A percentile compares a stretch with the other conserved stretches of the same genome.
Evolutionary conservation across 192 early-diverging fungal species (phyloP).

Genomic region (Umbelopsis sp.): DNA sequence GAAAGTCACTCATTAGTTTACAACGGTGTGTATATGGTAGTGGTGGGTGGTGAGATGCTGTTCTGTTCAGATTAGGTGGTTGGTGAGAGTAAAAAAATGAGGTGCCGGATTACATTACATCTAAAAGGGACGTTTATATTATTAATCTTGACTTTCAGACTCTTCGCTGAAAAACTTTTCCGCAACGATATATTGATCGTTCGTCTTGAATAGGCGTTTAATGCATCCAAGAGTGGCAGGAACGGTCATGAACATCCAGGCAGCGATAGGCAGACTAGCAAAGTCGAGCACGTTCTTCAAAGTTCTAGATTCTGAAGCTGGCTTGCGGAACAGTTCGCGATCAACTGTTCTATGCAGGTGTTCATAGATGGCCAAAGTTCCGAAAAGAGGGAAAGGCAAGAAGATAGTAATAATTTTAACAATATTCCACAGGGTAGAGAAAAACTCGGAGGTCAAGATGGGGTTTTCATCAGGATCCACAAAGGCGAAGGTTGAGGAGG

Average conservation of each 20-base stretch:
- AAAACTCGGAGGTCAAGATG: slow-evolving; percentile 44
- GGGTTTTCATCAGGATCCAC: slow-evolving; percentile 42
- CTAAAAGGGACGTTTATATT: background rate
- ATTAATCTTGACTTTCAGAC: slow-evolving; percentile 16
- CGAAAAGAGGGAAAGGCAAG: slow-evolving; percentile 47
- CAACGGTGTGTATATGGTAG: slow-evolving; percentile 6
- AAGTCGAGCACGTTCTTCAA: slow-evolving; percentile 46
- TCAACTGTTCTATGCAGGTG: slow-evolving; percentile 45
- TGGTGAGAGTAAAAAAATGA: background rate
- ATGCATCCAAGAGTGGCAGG: slow-evolving; percentile 49
- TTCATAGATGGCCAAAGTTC: slow-evolving; percentile 49
- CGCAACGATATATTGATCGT: slow-evolving; percentile 45
- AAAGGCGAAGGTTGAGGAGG: slow-evolving; percentile 30
- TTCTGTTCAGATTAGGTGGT: slow-evolving; percentile 16
- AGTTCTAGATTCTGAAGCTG: slow-evolving; percentile 36
- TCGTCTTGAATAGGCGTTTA: slow-evolving; percentile 39
- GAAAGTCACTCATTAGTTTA: slow-evolving; percentile 8
- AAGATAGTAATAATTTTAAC: slow-evolving; percentile 46
- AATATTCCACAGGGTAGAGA: slow-evolving; percentile 43
- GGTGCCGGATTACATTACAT: slow-evolving; percentile 21
- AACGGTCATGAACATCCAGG: slow-evolving; percentile 54
- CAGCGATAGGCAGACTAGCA: slow-evolving; percentile 44
- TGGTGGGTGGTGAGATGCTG: background rate
- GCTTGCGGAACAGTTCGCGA: slow-evolving; percentile 46
- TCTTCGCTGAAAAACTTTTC: slow-evolving; percentile 45